phyloP scores from a whole-genome alignment of 2,329 filamentous ascomycete genomes.

The Microcyclospora tardicrescens region DNA sequence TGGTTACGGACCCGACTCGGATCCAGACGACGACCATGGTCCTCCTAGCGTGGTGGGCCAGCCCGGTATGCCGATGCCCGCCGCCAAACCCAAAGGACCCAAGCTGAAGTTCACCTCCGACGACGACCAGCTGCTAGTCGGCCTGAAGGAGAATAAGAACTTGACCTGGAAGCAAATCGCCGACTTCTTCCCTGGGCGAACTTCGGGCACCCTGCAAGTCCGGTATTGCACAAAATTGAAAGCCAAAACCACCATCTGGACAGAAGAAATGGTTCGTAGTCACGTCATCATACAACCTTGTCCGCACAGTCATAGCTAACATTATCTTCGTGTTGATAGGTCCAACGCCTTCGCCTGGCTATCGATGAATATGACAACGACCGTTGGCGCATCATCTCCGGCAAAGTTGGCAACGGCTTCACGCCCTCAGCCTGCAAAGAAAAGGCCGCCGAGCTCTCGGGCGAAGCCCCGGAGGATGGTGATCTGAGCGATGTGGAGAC shows the following conservation, averaged over 20 bases:
- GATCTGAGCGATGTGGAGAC: slow-evolving; percentile 9
- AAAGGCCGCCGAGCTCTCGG: slow-evolving; percentile 50
- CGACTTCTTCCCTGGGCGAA: slow-evolving; percentile 85
- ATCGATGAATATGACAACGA: slow-evolving; percentile 81
- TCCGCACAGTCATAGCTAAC: slow-evolving; percentile 10
- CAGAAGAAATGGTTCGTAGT: slow-evolving; percentile 63
- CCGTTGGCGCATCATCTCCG: slow-evolving; percentile 82
- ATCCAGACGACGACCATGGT: slow-evolving; percentile 35
- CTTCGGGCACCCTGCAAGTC: slow-evolving; percentile 81
- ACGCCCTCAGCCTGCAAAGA: slow-evolving; percentile 79
- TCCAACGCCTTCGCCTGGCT: slow-evolving; percentile 62
- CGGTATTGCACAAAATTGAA: slow-evolving; percentile 92
- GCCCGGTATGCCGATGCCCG: slow-evolving; percentile 74
- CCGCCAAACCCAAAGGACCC: slow-evolving; percentile 66
- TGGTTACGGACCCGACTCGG: slow-evolving; percentile 36
- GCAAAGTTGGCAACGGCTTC: slow-evolving; percentile 82
- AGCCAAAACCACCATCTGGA: slow-evolving; percentile 88
- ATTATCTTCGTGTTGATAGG: slow-evolving; percentile 37
- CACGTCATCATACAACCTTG: background rate
- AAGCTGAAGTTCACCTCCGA: slow-evolving; percentile 91
- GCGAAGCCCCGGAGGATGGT: background rate
- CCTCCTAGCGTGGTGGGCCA: slow-evolving; percentile 79
- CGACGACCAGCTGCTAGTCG: slow-evolving; percentile 75
- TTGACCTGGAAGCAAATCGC: slow-evolving; percentile 96
- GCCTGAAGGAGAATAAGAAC: slow-evolving; percentile 88